These are phyloP conservation scores for Prunus mira DNA, from an alignment of 306 rosid species.

Conservation along the genomic window DNA sequence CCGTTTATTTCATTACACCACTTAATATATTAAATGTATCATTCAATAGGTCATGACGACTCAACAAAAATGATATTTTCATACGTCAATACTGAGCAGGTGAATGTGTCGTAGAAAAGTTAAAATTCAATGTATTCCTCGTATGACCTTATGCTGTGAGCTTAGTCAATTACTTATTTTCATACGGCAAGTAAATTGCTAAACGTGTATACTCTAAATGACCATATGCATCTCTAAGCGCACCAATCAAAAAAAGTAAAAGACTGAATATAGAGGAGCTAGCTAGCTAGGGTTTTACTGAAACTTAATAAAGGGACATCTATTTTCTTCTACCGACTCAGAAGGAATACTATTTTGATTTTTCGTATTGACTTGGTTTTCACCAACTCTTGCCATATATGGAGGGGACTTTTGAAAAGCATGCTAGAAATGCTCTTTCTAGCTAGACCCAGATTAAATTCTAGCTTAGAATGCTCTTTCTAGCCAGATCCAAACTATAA, in stretches of 20 bases:
- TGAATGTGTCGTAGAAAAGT: no score
- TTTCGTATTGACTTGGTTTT: neutral
- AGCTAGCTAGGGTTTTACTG: neutral
- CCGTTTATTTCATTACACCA: no score
- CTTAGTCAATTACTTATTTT: neutral
- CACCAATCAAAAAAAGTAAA: neutral
- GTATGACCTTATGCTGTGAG: neutral
- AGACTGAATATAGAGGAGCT: neutral
- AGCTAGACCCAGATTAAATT: neutral
- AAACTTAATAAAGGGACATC: neutral
- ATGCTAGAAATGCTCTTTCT: neutral
- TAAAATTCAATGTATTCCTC: neutral
- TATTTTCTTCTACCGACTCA: neutral
- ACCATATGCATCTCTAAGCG: neutral
- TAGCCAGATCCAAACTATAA: no score
- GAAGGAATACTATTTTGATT: neutral
- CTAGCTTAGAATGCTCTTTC: no score
- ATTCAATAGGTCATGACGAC: no score
- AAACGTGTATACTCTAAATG: neutral
- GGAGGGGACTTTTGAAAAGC: neutral
- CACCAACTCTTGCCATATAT: neutral
- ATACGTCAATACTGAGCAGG: no score
- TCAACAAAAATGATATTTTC: no score
- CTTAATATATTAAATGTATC: no score
- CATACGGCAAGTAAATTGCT: neutral